phyloP scores from a whole-genome alignment of 768 basidiomycete genomes.

The Exsudoporus frostii region DNA sequence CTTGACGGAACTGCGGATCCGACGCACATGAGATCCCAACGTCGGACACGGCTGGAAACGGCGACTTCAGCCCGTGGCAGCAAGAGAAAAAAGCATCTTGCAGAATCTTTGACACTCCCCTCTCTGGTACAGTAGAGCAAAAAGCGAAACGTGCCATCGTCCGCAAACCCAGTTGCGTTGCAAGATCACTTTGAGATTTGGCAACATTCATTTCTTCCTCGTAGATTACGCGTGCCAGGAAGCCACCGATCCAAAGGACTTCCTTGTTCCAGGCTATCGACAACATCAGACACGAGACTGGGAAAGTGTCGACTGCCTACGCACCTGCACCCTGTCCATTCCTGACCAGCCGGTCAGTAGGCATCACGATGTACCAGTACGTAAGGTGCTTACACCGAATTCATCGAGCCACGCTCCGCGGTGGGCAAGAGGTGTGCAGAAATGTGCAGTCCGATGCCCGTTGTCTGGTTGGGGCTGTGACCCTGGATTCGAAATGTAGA shows the following conservation, averaged over 20 bases:
- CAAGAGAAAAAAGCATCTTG: slow-evolving; percentile 15
- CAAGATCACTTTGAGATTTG: background rate
- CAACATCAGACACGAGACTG: background rate
- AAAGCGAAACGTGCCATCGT: slow-evolving; percentile 84
- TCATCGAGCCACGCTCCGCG: slow-evolving; percentile 89
- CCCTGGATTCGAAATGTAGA: slow-evolving; percentile 45
- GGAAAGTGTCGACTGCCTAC: slow-evolving; percentile 15
- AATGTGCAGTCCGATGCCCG: slow-evolving; percentile 62
- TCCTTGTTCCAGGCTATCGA: slow-evolving; percentile 83
- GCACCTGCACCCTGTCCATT: slow-evolving; percentile 80
- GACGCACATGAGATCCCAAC: slow-evolving; percentile 1
- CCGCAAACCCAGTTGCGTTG: slow-evolving; percentile 47
- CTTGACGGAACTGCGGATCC: background rate
- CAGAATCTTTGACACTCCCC: slow-evolving; percentile 7
- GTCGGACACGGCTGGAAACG: slow-evolving; percentile 14
- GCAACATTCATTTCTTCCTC: slow-evolving; percentile 61
- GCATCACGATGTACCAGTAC: background rate
- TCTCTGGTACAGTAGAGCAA: slow-evolving; percentile 27
- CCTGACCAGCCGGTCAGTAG: slow-evolving; percentile 36
- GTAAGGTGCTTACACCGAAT: slow-evolving; percentile 60
- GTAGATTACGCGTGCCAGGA: slow-evolving; percentile 77
- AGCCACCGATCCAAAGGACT: slow-evolving; percentile 77
- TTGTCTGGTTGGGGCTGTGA: slow-evolving; percentile 88
- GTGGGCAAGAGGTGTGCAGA: slow-evolving; percentile 90
- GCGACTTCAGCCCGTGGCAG: background rate